Evolutionary conservation across 2,329 filamentous ascomycete genomes (phyloP).

Genomic region (Colletotrichum trifolii): DNA sequence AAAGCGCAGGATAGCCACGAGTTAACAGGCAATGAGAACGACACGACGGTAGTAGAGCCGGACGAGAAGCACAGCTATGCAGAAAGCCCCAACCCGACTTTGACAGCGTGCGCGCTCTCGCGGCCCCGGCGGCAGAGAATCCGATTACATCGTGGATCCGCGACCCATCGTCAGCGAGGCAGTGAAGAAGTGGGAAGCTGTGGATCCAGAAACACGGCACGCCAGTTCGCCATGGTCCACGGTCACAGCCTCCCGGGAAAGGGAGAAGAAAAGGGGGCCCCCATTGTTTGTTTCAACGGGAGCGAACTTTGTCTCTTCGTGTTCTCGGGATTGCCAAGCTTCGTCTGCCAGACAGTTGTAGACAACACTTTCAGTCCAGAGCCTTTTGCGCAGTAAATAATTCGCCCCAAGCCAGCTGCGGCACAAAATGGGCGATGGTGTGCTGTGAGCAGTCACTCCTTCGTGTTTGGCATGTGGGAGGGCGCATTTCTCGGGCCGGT

Average conservation of each 20-base stretch:
- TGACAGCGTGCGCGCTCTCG: constrained; percentile 2
- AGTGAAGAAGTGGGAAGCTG: constrained; percentile 16
- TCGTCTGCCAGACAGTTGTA: not conserved
- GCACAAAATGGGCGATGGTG: too few species aligned
- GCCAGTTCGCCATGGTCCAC: not conserved
- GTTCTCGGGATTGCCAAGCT: constrained; percentile 27
- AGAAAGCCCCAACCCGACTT: not conserved
- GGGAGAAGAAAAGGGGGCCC: constrained; percentile 4
- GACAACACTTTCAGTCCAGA: too few species aligned
- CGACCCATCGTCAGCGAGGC: constrained; percentile 22
- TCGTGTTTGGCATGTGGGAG: too few species aligned
- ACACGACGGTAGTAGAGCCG: too few species aligned
- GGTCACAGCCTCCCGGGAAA: not conserved
- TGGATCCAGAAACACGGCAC: not conserved
- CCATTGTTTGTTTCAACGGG: constrained; percentile 35
- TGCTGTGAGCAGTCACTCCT: too few species aligned
- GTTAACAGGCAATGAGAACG: too few species aligned
- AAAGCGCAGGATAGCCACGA: too few species aligned
- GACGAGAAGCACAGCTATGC: not conserved
- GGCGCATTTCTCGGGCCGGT: too few species aligned
- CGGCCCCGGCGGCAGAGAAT: constrained; percentile 9
- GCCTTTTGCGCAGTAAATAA: too few species aligned
- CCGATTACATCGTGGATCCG: constrained; percentile 13
- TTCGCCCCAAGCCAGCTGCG: too few species aligned
- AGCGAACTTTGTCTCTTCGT: constrained; percentile 30